Evolutionary conservation across 2,329 filamentous ascomycete species (phyloP).

Genomic region (Lasiodiplodia citricola): DNA sequence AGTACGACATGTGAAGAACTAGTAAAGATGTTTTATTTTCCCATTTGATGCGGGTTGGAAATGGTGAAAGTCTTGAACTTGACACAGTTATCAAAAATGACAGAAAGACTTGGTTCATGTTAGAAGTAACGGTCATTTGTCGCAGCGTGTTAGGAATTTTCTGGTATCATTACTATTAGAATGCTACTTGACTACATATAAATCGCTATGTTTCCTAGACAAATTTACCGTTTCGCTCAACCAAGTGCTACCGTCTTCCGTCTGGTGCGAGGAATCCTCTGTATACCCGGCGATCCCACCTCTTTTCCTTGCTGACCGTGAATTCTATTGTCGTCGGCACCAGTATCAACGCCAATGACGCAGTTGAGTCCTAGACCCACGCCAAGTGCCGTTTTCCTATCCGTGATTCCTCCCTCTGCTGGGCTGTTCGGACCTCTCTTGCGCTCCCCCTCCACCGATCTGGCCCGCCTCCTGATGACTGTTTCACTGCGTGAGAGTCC

Average conservation of each 20-base stretch:
- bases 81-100: too few species aligned
- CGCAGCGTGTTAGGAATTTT: neutral
- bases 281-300: neutral
- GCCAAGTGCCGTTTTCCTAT: too few species aligned
- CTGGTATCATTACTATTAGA: neutral
- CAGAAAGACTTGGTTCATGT: too few species aligned
- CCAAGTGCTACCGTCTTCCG: neutral
- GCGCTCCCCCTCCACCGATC: neutral
- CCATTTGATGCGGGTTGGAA: neutral
- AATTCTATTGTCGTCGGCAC: neutral
- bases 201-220: neutral
- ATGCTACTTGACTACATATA: neutral
- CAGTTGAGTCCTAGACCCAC: slow-evolving; percentile 5
- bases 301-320: neutral
- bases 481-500: neutral
- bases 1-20: neutral
- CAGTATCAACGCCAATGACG: neutral
- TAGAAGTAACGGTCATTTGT: neutral
- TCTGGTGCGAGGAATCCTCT: neutral
- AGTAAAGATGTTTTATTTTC: neutral
- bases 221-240: neutral
- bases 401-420: neutral
- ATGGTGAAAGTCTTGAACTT: neutral
- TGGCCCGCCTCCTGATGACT: neutral
- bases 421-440: neutral